A percentile compares a stretch with the other conserved stretches of the same genome.
phyloP scores from a whole-genome alignment of 805 yeast genomes.

The Blastobotrys muscicola region DNA sequence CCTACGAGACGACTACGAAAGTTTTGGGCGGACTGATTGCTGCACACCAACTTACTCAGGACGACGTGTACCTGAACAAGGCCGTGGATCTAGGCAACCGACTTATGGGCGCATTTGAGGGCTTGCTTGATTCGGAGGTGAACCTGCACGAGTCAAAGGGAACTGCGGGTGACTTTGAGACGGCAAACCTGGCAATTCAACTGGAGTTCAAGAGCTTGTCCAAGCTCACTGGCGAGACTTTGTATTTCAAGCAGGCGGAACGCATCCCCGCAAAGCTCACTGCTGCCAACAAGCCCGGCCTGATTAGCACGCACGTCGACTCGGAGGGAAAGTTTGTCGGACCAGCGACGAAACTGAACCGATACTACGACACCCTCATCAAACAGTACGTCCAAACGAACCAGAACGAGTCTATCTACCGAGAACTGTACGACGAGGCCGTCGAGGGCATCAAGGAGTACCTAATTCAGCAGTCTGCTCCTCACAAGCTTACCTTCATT shows the following conservation, averaged over 20 bases:
- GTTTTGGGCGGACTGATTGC: conserved; percentile 91
- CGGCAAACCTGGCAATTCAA: conserved; percentile 57
- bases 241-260: conserved; percentile 75
- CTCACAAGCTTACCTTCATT: conserved; percentile 53
- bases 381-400: conserved; percentile 79
- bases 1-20: conserved; percentile 89
- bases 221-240: conserved; percentile 64
- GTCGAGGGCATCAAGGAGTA: conserved; percentile 68
- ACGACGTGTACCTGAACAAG: conserved; percentile 62
- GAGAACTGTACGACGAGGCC: conserved; percentile 67
- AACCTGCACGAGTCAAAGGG: conserved; percentile 70
- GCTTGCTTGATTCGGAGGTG: conserved; percentile 72
- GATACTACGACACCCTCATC: conserved; percentile 80
- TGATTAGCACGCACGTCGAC: conserved; percentile 73
- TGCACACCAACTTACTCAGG: conserved; percentile 62
- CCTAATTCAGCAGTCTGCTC: conserved; percentile 50
- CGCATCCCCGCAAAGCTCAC: conserved; percentile 52
- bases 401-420: conserved; percentile 48
- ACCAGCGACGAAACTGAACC: conserved; percentile 63
- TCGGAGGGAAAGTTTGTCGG: conserved; percentile 57
- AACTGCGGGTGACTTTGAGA: conserved; percentile 85
- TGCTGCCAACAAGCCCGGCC: conserved; percentile 60
- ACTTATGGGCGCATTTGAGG: conserved; percentile 62
- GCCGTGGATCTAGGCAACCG: conserved; percentile 76
- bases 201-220: conserved; percentile 79